Evolutionary conservation across 768 basidiomycete genomes (phyloP).

Genomic region (Mycena haematopus): DNA sequence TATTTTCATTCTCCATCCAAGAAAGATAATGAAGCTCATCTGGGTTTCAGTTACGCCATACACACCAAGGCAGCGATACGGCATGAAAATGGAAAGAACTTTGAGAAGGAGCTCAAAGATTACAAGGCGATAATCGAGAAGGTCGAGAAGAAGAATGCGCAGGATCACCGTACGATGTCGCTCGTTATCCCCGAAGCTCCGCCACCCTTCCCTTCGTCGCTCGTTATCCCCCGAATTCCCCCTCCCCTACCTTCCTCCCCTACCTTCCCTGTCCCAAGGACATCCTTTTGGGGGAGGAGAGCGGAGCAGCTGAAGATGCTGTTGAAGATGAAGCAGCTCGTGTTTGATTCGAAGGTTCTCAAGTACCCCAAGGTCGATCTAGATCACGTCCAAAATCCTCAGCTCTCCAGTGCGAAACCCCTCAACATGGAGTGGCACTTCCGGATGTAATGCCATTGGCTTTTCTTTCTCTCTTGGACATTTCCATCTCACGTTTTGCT

Average conservation of each 20-base stretch:
- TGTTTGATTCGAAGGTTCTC: neutral
- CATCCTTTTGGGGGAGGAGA: neutral
- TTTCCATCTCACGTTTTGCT: neutral
- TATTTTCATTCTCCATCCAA: neutral
- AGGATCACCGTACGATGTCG: neutral
- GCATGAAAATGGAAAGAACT: neutral
- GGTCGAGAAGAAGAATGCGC: neutral
- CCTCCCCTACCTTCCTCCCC: neutral
- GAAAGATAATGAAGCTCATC: neutral
- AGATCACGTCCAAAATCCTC: neutral
- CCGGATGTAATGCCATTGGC: neutral
- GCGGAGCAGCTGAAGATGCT: neutral
- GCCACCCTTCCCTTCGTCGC: no score
- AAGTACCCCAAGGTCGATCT: neutral
- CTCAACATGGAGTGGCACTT: neutral
- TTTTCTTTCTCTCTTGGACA: neutral
- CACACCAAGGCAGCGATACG: neutral
- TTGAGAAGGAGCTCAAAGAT: neutral
- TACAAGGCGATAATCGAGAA: neutral
- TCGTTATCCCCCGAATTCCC: neutral
- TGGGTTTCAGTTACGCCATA: neutral
- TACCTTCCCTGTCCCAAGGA: neutral
- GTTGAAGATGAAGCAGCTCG: neutral
- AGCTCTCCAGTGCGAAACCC: neutral
- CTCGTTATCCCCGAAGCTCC: neutral